Evolutionary conservation across 106 monocot species (phyloP).

Genomic region (Dendrobium catenatum): DNA sequence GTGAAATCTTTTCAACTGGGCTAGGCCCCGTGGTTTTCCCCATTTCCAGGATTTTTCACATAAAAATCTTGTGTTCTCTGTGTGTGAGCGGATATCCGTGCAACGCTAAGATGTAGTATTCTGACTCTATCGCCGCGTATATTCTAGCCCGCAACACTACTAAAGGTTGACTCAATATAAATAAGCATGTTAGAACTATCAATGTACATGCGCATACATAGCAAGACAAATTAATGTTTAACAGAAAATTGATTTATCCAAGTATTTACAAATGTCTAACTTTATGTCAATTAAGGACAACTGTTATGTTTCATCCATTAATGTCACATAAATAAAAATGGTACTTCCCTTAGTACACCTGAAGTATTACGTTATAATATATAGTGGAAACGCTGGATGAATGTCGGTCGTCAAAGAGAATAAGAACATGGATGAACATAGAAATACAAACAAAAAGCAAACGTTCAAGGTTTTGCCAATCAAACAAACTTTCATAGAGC

Average conservation of each 20-base stretch:
- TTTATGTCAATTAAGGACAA: background rate
- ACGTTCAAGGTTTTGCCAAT: background rate
- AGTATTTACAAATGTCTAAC: no score
- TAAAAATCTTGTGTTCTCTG: no score
- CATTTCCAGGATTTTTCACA: no score
- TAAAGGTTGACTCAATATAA: no score
- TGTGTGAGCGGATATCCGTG: no score
- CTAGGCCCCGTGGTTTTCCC: no score
- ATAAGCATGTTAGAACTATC: background rate
- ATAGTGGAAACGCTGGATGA: background rate
- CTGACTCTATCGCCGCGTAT: no score
- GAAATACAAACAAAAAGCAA: background rate
- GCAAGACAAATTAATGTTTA: background rate
- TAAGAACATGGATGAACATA: background rate
- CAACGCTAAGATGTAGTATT: no score
- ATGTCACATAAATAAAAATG: background rate
- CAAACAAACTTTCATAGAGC: background rate
- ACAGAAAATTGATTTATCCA: background rate
- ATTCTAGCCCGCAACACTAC: no score
- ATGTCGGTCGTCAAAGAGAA: background rate
- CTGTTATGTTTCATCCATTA: background rate
- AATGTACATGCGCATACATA: background rate
- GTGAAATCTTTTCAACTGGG: no score
- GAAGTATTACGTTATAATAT: background rate
- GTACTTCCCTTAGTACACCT: background rate